phyloP scores from a whole-genome alignment of 768 basidiomycete genomes.

The Brasilioporus rufonigricans region DNA sequence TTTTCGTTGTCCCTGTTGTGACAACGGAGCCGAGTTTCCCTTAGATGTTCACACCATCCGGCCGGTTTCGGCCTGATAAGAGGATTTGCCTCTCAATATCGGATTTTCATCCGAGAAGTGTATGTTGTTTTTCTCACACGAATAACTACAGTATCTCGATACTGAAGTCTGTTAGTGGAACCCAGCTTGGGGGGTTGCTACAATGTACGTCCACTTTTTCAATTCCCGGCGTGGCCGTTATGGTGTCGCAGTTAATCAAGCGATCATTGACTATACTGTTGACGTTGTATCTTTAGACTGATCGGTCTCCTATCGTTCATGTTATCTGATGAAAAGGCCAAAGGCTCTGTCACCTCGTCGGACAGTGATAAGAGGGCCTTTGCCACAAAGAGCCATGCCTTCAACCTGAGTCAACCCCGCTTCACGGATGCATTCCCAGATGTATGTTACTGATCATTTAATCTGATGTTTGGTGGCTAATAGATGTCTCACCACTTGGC shows the following conservation, averaged over 20 bases:
- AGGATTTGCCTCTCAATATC: constrained; percentile 99
- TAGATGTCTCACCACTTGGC: constrained; percentile 14
- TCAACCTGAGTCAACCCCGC: constrained; percentile 76
- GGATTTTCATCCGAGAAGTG: constrained; percentile 87
- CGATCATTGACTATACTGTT: constrained; percentile 11
- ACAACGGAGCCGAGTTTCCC: constrained; percentile 6
- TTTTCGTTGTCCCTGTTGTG: constrained; percentile 1
- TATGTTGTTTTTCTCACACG: constrained; percentile 42
- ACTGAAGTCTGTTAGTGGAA: constrained; percentile 64
- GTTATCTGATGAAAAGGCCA: constrained; percentile 96
- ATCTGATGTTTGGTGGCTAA: constrained; percentile 22
- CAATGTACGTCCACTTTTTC: constrained; percentile 61
- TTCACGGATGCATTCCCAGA: constrained; percentile 90
- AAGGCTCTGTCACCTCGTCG: constrained; percentile 82
- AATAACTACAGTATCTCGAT: neutral
- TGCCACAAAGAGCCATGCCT: constrained; percentile 77
- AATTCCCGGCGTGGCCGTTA: neutral
- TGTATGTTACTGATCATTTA: constrained; percentile 45
- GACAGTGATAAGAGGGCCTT: constrained; percentile 76
- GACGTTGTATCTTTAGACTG: constrained; percentile 48
- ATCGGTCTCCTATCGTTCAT: constrained; percentile 94
- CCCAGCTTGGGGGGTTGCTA: constrained; percentile 93
- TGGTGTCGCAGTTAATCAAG: constrained; percentile 12
- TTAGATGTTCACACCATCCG: constrained; percentile 89
- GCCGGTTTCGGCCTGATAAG: constrained; percentile 86